Percentiles rank a stretch among this genome's conserved stretches.
Conservation (phyloP, 1,284 basidiomycete species). For the Heterobasidion occidentale region DNA sequence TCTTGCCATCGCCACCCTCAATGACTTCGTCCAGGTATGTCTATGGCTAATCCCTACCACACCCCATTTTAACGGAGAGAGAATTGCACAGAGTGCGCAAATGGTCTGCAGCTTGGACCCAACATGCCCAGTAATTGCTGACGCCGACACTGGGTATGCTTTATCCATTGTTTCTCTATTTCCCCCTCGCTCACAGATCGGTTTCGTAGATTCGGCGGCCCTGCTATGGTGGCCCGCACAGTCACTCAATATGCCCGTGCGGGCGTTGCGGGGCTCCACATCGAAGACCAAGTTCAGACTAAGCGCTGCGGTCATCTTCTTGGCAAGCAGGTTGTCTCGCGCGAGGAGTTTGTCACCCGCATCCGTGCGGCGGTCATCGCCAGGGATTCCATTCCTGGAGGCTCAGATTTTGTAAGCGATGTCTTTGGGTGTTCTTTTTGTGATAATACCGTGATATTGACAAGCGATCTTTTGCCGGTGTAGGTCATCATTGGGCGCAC, state of each 20-base stretch:
- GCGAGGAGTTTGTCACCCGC: slow-evolving; percentile 68
- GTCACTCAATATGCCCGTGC: slow-evolving; percentile 64
- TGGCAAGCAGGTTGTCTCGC: slow-evolving; percentile 75
- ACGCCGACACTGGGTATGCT: slow-evolving; percentile 68
- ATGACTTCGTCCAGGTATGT: slow-evolving; percentile 61
- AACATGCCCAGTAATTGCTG: slow-evolving; percentile 66
- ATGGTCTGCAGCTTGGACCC: slow-evolving; percentile 65
- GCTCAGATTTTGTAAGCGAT: slow-evolving; percentile 52
- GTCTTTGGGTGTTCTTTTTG: background rate
- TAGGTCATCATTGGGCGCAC: slow-evolving; percentile 78
- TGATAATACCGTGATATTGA: background rate
- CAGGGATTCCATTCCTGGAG: slow-evolving; percentile 61
- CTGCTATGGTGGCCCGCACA: slow-evolving; percentile 71
- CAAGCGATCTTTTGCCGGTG: background rate
- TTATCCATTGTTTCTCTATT: background rate
- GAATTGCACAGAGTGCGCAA: slow-evolving; percentile 31
- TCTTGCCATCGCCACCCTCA: slow-evolving; percentile 73
- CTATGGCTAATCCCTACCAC: background rate
- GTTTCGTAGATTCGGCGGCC: slow-evolving; percentile 57
- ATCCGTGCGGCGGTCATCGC: slow-evolving; percentile 74
- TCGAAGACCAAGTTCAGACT: slow-evolving; percentile 79
- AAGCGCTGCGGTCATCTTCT: slow-evolving; percentile 79
- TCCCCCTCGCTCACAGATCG: background rate
- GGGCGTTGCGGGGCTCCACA: slow-evolving; percentile 72
- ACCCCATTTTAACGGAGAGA: background rate